Conservation (phyloP, 441 rosid genomes). For the Geranium incanum region DNA sequence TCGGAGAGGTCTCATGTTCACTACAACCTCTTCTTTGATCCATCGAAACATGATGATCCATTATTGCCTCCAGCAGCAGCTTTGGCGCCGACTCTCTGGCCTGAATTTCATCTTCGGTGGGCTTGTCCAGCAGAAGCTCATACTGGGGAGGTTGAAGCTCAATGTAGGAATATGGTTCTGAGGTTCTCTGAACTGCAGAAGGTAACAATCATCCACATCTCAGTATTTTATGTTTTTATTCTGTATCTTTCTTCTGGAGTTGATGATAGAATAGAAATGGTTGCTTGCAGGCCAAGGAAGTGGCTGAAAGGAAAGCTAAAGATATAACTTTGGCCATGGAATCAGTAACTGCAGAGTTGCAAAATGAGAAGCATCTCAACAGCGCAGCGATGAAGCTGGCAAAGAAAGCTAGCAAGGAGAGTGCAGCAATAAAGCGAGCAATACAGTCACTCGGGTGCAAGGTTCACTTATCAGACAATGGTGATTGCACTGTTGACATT, state of each 20-base stretch:
- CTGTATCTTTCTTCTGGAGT: background rate
- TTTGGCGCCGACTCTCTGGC: conserved; percentile 95
- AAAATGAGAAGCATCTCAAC: conserved; percentile 61
- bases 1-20: conserved; percentile 57
- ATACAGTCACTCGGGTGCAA: conserved; percentile 81
- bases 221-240: background rate
- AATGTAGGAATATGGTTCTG: conserved; percentile 57
- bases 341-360: conserved; percentile 53
- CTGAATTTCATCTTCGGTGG: conserved; percentile 97
- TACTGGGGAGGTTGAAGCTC: conserved; percentile 69
- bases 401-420: conserved; percentile 65
- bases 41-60: conserved; percentile 45
- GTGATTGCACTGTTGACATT: conserved; percentile 52
- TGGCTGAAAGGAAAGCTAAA: conserved; percentile 63
- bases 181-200: conserved; percentile 63
- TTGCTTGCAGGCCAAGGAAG: conserved; percentile 63
- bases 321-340: conserved; percentile 49
- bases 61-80: conserved; percentile 94
- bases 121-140: conserved; percentile 84
- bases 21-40: conserved; percentile 72
- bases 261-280: background rate
- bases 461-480: conserved; percentile 55
- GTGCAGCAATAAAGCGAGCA: conserved; percentile 65
- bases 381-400: conserved; percentile 57
- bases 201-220: conserved; percentile 30